Evolutionary conservation across 306 rosid genomes (phyloP), one percentile per base, ranked within the genome.

Genomic region (Cajanus cajan): DNA sequence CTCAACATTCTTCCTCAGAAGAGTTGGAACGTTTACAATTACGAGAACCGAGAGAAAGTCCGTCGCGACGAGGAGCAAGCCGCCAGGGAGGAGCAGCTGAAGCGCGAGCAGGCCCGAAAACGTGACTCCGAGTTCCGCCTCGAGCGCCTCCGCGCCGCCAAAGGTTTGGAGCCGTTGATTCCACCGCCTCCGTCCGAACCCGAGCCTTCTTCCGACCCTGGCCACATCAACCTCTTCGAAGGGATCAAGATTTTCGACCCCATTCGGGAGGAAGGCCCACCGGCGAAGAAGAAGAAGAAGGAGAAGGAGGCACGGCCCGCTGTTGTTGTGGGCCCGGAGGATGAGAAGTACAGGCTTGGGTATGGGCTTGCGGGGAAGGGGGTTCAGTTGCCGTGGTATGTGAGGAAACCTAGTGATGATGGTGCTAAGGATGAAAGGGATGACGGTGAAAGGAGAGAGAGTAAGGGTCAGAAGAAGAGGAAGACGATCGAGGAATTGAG

Each of bases 1-100:
- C 79, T 94, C 45, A 94, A 92, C 74, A 94, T 94, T 52, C 97
- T 94, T 58, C 98, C 98, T 21, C 98, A 94, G 85, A 94, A 94
- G 86, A 87, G 95, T 13, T 94, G 98, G 98, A 94, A 92, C 76
- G 98, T 94, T 19, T 94, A 94, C 87, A 90, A 89, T 75, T 94
- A 22, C 71, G 98, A 94, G 0, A 94, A 94, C 78, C 78, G 95
- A 73, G 98, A 94, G 82, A 94, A 94, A 78, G 98, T 94, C 1
- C 88, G 89, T 15, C 89, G 59, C 22, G 98, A 94, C 51, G 98
- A 92, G 79, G 98, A 94, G 67, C 87, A 89, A 16, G 98, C 97
- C 43, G 98, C 98, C 5, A 92, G 59, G 74, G 98, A 94, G 45
- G 98, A 94, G 41, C 98, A 92, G 87, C 73, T 92, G 5, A 92